Evolutionary conservation across 371 early-diverging fungal genomes (phyloP), one percentile per base, ranked within the genome.

Genomic region (Syncephalastrum racemosum): DNA sequence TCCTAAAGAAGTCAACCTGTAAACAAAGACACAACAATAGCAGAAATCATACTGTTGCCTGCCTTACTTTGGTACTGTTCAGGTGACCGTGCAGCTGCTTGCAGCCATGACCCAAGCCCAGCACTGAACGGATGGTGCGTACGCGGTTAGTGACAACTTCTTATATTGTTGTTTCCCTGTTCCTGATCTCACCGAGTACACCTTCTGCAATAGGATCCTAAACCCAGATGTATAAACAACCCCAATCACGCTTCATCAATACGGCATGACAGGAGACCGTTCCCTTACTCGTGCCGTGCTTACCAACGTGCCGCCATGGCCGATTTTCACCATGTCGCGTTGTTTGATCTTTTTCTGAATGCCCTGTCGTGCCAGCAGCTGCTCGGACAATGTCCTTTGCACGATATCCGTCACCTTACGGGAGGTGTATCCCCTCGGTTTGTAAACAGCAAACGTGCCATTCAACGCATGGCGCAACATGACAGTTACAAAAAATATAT

Each of bases 201-300:
- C 82, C 82, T 54, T 73, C 70, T 18, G 80, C 82, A 54, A 82
- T 55, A 8, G 82, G 82, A 64, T 82, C 82, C 72, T 74, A 53
- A 5, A 41, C 7, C 20, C 23, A 23, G 2, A 25, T 41, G n/a
- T 20, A 31, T 44, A 6, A n/a, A 4, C 14, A 40, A 8, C 19
- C 6, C 6, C 31, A 25, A 16, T 18, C 31, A 49, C 19, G 22
- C 48, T 18, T 12, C 14, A 23, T 53, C 10, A 53, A 25, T 39
- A 36, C 23, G 18, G 25, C 18, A 25, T 31, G 24, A 50, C 19
- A n/a, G n/a, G 36, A 36, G n/a, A 25, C 7, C n/a, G n/a, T n/a
- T 15, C 19, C 7, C n/a, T n/a, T 50, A 13, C 19, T 53, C 23
- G 27, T 13, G 15, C 31, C 36, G 14, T 42, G 16, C 20, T 59